Evolutionary conservation across 176 grass and related monocot genomes (phyloP), one percentile per base, ranked within the genome.

Genomic region (Oryza punctata): DNA sequence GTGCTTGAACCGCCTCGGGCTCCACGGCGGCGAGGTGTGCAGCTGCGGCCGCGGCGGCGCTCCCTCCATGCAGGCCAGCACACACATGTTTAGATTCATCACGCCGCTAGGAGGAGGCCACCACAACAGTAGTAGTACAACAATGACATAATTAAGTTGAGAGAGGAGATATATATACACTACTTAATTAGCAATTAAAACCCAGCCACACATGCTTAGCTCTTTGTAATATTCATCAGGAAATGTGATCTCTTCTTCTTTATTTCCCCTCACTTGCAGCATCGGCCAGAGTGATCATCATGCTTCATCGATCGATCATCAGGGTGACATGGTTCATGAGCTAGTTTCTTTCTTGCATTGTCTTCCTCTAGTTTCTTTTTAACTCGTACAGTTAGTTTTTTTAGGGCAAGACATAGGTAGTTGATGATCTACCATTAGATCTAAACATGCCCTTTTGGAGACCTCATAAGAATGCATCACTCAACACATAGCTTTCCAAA

Each of bases 1-100:
- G 75, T 95, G 93, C 82, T 73, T 90, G 0, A 90, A 90, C 85
- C 80, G 38, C 74, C 78, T 95, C 73, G 90, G 90, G 18, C 84
- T 90, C 81, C 81, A 85, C 27, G 85, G 64, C 40, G 73, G 77
- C 78, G 43, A 92, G 44, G 64, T 45, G n/a, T 92, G 93, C 91
- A 69, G 64, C 75, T 90, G 89, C 80, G 76, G 87, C 35, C 82
- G 27, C 82, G 69, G 43, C 78, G 49, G 72, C 2, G 73, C 65
- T 1, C 73, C 85, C 50, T 75, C 83, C 29, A 81, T 75, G 87
- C 82, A 81, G 82, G 65, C 73, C 45, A 85, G 71, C 71, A 73
- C 82, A 65, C 82, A 43, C 32, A 52, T 91, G 77, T 91, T 87
- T 30, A 87, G 89, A 91, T 91, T 87, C 78, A 80, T 81, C 83